Evolutionary conservation across 495 filamentous ascomycete species (phyloP), one percentile per base, ranked within the genome.

Genomic region (Talaromyces proteolyticus): DNA sequence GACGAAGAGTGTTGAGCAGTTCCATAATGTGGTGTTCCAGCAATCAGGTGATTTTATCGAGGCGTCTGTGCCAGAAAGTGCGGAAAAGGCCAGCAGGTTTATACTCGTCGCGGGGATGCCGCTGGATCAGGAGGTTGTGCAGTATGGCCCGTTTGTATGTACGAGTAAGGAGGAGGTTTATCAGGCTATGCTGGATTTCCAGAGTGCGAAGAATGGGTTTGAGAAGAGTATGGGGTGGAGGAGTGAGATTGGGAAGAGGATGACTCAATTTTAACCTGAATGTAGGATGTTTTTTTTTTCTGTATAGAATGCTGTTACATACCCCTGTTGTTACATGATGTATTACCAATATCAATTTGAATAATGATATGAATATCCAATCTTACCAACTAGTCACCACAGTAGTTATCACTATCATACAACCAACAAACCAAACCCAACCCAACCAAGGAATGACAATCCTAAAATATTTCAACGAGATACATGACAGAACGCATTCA

Each of bases 81-180:
- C 86, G 3, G 81, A 83, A 53, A 72, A 78, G 51, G 77, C 80
- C 44, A 74, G 77, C 1, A 74, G 84, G 25, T 88, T 95, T 59
- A 77, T 97, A 4, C 71, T 97, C 36, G 75, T 96, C 29, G 88
- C 91, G 0, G 92, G 92, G 2, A 79, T 89, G 58, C 88, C 91
- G 14, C 75, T 96, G 12, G 85, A 96, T 61, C 92, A 98, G 67
- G 84, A 87, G 47, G 85, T 98, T 18, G 88, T 96, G 21, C 92
- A 98, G 77, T 96, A 98, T 63, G 92, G 92, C 0, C 92, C 92
- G 2, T 98, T 98, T 63, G 93, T 98, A 12, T 59, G 95, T 52
- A 95, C 75, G 29, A 79, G 77, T 10, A 75, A 89, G 58, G 89
- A 95, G 57, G 82, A 93, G 62, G 89, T 98, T 36, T 87, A 90